A percentile compares a stretch with the other conserved stretches of the same genome.
These are phyloP conservation scores for Ottelia alismoides DNA, from an alignment of 106 monocot genomes.

Conservation along the genomic window DNA sequence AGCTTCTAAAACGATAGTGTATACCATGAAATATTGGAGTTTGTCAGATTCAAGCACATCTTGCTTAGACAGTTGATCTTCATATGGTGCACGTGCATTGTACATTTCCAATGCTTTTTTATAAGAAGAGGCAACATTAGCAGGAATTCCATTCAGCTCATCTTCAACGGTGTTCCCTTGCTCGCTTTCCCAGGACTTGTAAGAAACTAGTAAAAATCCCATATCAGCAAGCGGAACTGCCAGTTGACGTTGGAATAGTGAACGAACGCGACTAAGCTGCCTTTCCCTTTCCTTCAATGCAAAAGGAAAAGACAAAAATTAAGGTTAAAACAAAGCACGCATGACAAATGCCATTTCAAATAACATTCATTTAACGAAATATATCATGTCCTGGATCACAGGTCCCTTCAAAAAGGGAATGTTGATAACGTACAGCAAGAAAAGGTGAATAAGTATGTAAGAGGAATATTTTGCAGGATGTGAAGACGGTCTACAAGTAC, in stretches of 20 bases:
- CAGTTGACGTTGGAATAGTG: slow-evolving; percentile 86
- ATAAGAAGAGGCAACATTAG: slow-evolving; percentile 57
- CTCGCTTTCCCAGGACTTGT: slow-evolving; percentile 80
- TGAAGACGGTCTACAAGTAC: no score
- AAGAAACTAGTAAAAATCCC: slow-evolving; percentile 40
- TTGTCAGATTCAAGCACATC: slow-evolving; percentile 48
- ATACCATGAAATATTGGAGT: slow-evolving; percentile 66
- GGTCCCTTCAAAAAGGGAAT: no score
- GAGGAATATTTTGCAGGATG: no score
- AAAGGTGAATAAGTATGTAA: no score
- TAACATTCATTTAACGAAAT: no score
- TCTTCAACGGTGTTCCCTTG: slow-evolving; percentile 35
- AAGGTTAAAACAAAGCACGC: no score
- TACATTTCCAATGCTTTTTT: slow-evolving; percentile 64
- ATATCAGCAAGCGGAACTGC: slow-evolving; percentile 70
- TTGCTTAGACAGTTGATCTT: slow-evolving; percentile 36
- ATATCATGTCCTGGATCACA: no score
- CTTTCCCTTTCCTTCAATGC: slow-evolving; percentile 53
- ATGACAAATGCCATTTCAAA: no score
- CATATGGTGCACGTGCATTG: slow-evolving; percentile 54
- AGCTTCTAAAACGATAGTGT: no score
- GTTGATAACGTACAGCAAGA: no score
- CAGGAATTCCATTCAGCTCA: slow-evolving; percentile 50
- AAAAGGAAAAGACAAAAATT: background rate
- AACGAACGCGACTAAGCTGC: slow-evolving; percentile 57